A percentile compares a stretch with the other conserved stretches of the same genome.
These are phyloP conservation scores for Picochlorum sp. DNA, from an alignment of 139 green algal species.

Conservation along the genomic window DNA sequence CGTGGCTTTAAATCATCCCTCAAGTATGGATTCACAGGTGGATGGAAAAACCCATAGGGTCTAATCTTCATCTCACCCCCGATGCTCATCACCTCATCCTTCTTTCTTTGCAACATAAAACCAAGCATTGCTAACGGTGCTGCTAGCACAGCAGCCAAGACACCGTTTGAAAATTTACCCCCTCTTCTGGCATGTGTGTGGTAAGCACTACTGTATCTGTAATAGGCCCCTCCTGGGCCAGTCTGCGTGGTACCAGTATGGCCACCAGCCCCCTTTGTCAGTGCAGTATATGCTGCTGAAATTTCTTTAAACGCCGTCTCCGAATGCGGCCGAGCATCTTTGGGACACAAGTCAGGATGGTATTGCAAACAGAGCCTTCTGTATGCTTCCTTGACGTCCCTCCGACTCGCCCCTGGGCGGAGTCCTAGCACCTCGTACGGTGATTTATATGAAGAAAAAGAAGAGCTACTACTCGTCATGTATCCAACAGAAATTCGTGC, in stretches of 20 bases:
- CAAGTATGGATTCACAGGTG: constrained; percentile 11
- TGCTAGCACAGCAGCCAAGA: constrained; percentile 7
- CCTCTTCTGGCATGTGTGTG: not conserved
- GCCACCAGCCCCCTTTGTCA: not conserved
- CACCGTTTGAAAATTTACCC: constrained; percentile 2
- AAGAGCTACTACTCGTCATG: not conserved
- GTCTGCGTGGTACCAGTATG: not conserved
- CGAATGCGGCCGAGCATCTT: not conserved
- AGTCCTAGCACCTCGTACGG: constrained; percentile 12
- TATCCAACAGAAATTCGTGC: too few species aligned
- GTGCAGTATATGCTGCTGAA: constrained; percentile 5
- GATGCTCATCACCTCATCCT: not conserved
- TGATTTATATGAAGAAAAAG: constrained; percentile 5
- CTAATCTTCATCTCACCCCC: not conserved
- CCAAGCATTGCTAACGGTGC: constrained; percentile 7
- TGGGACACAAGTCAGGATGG: constrained; percentile 9
- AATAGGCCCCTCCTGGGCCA: not conserved
- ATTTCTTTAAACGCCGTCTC: constrained; percentile 17
- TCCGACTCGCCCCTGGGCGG: not conserved
- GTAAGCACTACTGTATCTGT: not conserved
- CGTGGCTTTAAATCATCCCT: constrained; percentile 7
- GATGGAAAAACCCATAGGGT: constrained; percentile 10
- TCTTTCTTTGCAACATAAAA: constrained; percentile 1
- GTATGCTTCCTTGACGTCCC: constrained; percentile 6
- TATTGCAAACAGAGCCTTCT: constrained; percentile 9